Evolutionary conservation across 1,139 yeast species (phyloP), one percentile per base, ranked within the genome.

Genomic region (Yamadazyma membranifaciens): DNA sequence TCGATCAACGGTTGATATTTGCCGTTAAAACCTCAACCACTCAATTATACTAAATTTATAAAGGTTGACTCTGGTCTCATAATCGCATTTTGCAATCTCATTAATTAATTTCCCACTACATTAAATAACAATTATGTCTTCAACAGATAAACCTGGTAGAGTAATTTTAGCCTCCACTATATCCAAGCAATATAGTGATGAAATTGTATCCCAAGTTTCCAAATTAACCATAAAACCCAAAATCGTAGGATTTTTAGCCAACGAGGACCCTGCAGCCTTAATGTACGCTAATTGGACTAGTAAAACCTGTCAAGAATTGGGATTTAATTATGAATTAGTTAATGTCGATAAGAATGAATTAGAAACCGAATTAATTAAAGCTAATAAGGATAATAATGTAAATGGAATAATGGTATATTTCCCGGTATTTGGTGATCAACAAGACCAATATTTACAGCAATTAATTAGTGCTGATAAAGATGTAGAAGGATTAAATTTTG

Each of bases 391-490:
- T 55, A 80, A 77, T 41, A 54, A 62, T 1, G 88, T 92, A 28
- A 84, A 88, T 57, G 98, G 98, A 24, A 92, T 92, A 50, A 89
- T 92, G 89, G 92, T 92, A n/a, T 92, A 92, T 63, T 92, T 91
- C 76, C 98, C 98, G 1, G 98, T 92, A 3, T 92, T 88, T 65
- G 96, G 96, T 2, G 88, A 87, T 58, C 79, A 87, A 46, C 98
- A 92, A 65, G 98, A 92, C 60, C 96, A 87, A 62, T 92, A 94
- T 60, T 66, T 92, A 43, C 98, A 92, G 65, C 98, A 92, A 65
- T 84, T 89, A 46, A 89, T 92, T 10, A 69, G 85, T 15, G 71
- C 84, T 26, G 91, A 87, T 48, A 92, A 92, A 62, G 98, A 92
- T 55, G 98, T 94, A 17, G 98, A 92, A 64, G 98, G 98, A 2